Conservation (phyloP, 2,329 filamentous ascomycete genomes). For the Ophiostoma pallidulum region DNA sequence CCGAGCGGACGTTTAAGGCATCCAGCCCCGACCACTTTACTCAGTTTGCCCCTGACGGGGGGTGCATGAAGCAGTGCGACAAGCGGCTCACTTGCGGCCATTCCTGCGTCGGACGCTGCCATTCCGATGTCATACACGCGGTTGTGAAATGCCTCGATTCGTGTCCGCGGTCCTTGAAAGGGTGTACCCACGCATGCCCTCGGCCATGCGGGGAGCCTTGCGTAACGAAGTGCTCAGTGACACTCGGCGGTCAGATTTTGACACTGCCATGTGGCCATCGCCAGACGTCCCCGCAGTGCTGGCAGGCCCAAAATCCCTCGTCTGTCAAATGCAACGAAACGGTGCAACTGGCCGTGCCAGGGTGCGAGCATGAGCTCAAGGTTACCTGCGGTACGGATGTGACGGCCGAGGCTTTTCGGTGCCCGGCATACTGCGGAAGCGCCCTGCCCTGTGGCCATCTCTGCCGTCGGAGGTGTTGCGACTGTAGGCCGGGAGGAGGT, state of each 20-base stretch:
- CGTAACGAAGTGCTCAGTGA: constrained; percentile 26
- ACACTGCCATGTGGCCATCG: constrained; percentile 37
- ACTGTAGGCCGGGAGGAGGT: constrained; percentile 34
- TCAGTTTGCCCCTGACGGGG: constrained; percentile 49
- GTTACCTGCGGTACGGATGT: constrained; percentile 44
- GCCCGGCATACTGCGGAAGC: constrained; percentile 36
- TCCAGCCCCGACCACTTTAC: constrained; percentile 48
- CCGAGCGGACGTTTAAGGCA: constrained; percentile 39
- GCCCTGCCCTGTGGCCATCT: constrained; percentile 47
- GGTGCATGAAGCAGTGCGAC: constrained; percentile 45
- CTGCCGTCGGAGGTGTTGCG: constrained; percentile 40
- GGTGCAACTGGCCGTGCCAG: constrained; percentile 39
- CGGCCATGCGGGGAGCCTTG: constrained; percentile 35
- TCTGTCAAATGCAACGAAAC: constrained; percentile 37
- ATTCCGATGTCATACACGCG: constrained; percentile 37
- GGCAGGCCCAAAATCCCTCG: constrained; percentile 33
- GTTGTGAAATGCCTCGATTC: constrained; percentile 36
- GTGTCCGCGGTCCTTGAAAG: constrained; percentile 32
- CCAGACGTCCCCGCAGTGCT: constrained; percentile 26
- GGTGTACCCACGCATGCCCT: constrained; percentile 37
- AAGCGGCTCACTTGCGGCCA: constrained; percentile 40
- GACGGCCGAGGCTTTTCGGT: constrained; percentile 31
- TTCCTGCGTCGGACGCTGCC: constrained; percentile 35
- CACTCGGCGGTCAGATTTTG: constrained; percentile 24
- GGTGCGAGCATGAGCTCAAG: constrained; percentile 44